These are phyloP conservation scores for Aspergillus conjunctus DNA, from an alignment of 495 filamentous ascomycete genomes.

Conservation along the genomic window DNA sequence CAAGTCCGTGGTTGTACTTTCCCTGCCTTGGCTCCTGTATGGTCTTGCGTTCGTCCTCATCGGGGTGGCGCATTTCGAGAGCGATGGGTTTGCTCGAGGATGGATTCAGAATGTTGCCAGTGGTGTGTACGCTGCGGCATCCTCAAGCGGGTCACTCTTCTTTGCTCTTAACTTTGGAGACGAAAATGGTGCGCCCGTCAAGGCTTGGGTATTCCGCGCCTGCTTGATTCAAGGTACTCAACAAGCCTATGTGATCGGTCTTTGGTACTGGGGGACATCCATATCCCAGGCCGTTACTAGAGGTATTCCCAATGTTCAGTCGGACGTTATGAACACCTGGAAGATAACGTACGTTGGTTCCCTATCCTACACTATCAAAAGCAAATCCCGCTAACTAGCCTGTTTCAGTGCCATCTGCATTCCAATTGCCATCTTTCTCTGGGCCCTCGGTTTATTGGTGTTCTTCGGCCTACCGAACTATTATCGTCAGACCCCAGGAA, in stretches of 20 bases:
- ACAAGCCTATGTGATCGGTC: constrained; percentile 51
- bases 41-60: constrained; percentile 67
- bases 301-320: constrained; percentile 37
- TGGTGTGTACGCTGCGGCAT: constrained; percentile 51
- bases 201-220: constrained; percentile 55
- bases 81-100: constrained; percentile 42
- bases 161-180: constrained; percentile 57
- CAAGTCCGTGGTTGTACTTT: constrained; percentile 63
- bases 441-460: constrained; percentile 44
- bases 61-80: constrained; percentile 62
- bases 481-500: constrained; percentile 63
- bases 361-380: not conserved
- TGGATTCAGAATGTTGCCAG: constrained; percentile 55
- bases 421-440: constrained; percentile 45
- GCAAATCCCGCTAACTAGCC: constrained; percentile 16
- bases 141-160: constrained; percentile 53
- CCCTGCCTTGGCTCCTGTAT: constrained; percentile 64
- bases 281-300: constrained; percentile 40
- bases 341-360: constrained; percentile 47
- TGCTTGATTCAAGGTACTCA: constrained; percentile 55
- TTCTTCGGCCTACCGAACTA: constrained; percentile 52
- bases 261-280: constrained; percentile 56
- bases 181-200: constrained; percentile 51
- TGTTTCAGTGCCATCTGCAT: constrained; percentile 41
- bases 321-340: constrained; percentile 46